Evolutionary conservation across 2,329 filamentous ascomycete species (phyloP).

Genomic region (Purpureocillium lavendulum): DNA sequence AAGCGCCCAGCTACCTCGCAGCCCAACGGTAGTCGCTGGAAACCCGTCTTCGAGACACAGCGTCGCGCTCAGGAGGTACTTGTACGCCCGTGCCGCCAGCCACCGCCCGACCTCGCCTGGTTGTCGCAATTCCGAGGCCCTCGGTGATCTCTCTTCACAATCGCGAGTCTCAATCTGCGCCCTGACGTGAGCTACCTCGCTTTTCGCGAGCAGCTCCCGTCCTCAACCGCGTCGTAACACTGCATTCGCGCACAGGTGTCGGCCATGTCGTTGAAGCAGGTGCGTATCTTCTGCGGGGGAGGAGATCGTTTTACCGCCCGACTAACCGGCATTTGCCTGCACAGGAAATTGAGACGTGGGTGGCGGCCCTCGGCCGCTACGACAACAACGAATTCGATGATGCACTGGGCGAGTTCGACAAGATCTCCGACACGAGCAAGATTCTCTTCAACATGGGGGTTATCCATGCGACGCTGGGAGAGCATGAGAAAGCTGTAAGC

Average conservation of each 20-base stretch:
- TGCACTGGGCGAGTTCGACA: conserved; percentile 72
- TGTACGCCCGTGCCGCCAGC: too few relatives aligned
- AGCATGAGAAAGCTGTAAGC: conserved; percentile 90
- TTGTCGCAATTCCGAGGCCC: background rate
- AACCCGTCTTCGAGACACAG: too few relatives aligned
- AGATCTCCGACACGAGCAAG: conserved; percentile 91
- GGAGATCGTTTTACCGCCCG: background rate
- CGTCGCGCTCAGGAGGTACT: too few relatives aligned
- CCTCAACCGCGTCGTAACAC: background rate
- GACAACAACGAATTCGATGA: conserved; percentile 98
- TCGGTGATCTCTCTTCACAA: too few relatives aligned
- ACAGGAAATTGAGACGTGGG: conserved; percentile 99
- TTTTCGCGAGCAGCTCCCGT: too few relatives aligned
- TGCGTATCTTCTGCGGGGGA: conserved; percentile 20
- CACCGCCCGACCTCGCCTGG: background rate
- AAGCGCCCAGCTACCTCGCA: too few relatives aligned
- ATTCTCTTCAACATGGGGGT: conserved; percentile 98
- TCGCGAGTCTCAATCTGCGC: too few relatives aligned
- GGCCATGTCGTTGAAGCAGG: conserved; percentile 54
- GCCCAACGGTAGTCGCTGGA: too few relatives aligned
- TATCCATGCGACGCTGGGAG: conserved; percentile 90
- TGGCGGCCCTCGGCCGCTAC: conserved; percentile 80
- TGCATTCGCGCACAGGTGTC: conserved; percentile 3
- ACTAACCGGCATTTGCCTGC: background rate
- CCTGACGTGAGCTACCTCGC: too few relatives aligned